Base-by-base conservation (phyloP, 768 basidiomycete genomes). In the Lentinula sp. region DNA sequence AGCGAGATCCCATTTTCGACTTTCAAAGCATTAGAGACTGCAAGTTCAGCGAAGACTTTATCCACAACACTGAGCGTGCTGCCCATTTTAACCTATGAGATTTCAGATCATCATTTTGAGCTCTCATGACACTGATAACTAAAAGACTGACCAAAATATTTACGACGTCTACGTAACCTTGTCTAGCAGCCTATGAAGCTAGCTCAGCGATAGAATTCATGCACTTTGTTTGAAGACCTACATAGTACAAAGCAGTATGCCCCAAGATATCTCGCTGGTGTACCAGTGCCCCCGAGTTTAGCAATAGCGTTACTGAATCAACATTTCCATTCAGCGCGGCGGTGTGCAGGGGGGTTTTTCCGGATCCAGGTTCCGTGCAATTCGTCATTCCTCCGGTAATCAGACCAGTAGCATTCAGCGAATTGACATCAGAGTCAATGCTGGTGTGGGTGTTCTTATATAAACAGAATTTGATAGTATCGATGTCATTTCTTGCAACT, bases 241-340 rank as follows among this genome's bases (percentile, higher is more conserved):
- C 90, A 72, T 93, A 89, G 72, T 93, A 94, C 15, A 94, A 75
- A 3, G 91, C 82, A 13, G 93, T 93, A 67, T 94, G 92, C 2
- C 91, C 93, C 49, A 94, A 77, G 1, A 73, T 69, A 70, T 95
- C 93, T 59, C 93, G 80, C 8, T 89, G 75, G 70, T 95, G 93
- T 21, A 95, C 93, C 13, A 92, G 75, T 1, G 92, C 91, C 4
- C 93, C 93, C 0, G 84, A 83, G 62, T 82, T 77, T 18, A 95
- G 78, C 40, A 95, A 73, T 35, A 82, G 67, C 40, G 74, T 69
- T 8, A 78, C 78, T 49, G 75, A 74, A 23, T 71, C 73, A 7
- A 66, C 62, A 62, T 81, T 80, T 1, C 91, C 90, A 57, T 87
- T 85, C 37, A 94, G 69, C 32, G 89, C 84, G 1, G 93, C 91